phyloP scores from a whole-genome alignment of 176 grass and related monocot species.

The Aegilops speltoides region DNA sequence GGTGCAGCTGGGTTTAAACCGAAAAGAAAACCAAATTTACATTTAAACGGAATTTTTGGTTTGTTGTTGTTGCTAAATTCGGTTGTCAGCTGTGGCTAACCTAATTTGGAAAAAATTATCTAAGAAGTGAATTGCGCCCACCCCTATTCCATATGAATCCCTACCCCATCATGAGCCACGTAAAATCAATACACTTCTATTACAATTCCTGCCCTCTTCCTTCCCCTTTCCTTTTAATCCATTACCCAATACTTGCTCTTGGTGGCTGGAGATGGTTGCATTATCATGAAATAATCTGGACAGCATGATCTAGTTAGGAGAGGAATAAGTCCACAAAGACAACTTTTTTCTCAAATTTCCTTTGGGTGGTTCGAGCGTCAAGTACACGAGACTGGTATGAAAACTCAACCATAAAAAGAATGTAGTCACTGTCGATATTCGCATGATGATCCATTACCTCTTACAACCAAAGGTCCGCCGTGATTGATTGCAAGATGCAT shows the following conservation, averaged over 20 bases:
- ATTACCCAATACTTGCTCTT: not conserved
- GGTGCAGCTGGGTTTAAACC: too few species aligned
- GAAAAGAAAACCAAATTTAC: too few species aligned
- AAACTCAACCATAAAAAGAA: not conserved
- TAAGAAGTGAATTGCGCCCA: too few species aligned
- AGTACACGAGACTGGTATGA: not conserved
- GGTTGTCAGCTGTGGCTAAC: too few species aligned
- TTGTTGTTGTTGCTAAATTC: too few species aligned
- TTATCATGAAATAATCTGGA: not conserved
- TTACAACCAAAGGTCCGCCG: not conserved
- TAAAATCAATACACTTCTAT: not conserved
- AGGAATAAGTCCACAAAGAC: not conserved
- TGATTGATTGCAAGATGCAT: not conserved
- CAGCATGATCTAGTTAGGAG: not conserved
- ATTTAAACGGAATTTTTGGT: too few species aligned
- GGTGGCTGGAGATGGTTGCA: not conserved
- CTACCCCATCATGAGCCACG: not conserved
- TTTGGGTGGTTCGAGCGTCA: not conserved
- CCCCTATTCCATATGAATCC: not conserved
- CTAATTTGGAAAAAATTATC: too few species aligned
- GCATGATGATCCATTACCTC: not conserved
- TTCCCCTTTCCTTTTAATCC: not conserved
- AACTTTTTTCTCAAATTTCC: not conserved
- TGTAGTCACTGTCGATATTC: not conserved
- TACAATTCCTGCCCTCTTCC: not conserved